Percentiles rank a stretch among this genome's conserved stretches.
phyloP scores from a whole-genome alignment of 805 yeast genomes.

The Sugiyamaella smithiae region DNA sequence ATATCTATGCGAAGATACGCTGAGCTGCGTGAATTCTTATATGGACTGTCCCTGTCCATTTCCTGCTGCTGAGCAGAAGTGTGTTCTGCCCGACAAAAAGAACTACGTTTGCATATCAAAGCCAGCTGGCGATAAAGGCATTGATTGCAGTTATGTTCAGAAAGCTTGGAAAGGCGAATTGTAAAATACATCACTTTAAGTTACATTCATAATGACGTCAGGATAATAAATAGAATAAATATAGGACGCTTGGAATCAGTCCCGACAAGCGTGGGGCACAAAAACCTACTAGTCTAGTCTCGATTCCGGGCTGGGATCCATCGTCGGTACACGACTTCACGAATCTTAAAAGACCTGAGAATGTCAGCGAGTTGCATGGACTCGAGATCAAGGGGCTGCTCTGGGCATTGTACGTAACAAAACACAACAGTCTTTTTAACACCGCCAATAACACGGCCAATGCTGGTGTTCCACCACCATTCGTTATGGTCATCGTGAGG shows the following conservation, averaged over 20 bases:
- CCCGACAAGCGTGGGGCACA: background rate
- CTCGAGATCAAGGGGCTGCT: slow-evolving; percentile 15
- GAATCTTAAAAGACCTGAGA: slow-evolving; percentile 48
- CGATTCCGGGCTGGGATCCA: slow-evolving; percentile 87
- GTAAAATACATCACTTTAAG: slow-evolving; percentile 25
- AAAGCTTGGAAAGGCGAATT: slow-evolving; percentile 64
- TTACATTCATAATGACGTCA: background rate
- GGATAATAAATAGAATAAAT: background rate
- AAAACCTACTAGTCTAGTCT: no score
- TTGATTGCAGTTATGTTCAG: slow-evolving; percentile 85
- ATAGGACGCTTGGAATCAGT: background rate
- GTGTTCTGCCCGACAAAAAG: slow-evolving; percentile 64
- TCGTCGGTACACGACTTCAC: slow-evolving; percentile 68
- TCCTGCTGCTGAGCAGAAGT: slow-evolving; percentile 79
- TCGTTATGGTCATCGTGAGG: slow-evolving; percentile 32
- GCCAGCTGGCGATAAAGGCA: slow-evolving; percentile 57
- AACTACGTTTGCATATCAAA: slow-evolving; percentile 79
- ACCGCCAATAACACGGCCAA: slow-evolving; percentile 79
- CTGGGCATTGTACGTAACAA: slow-evolving; percentile 61
- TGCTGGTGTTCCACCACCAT: slow-evolving; percentile 64
- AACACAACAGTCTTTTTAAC: slow-evolving; percentile 77
- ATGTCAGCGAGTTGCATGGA: slow-evolving; percentile 29
- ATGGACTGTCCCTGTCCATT: slow-evolving; percentile 87
- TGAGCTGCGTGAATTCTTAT: slow-evolving; percentile 66
- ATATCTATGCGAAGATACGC: slow-evolving; percentile 81